A percentile compares a stretch with the other conserved stretches of the same genome.
Evolutionary conservation across 495 filamentous ascomycete genomes (phyloP).

Genomic region (Haplographium delicatum): DNA sequence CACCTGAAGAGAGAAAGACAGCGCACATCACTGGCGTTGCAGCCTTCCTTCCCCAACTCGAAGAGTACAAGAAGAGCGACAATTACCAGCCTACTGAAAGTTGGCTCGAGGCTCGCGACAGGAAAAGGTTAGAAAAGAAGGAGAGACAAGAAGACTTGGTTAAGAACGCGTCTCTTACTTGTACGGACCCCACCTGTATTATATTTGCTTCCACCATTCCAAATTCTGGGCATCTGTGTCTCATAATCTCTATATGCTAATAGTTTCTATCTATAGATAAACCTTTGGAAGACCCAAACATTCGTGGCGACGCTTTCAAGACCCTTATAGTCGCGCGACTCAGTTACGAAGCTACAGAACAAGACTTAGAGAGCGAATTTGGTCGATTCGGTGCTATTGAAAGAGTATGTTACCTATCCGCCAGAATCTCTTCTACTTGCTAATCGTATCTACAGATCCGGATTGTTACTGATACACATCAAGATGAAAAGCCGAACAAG

Average conservation of each 20-base stretch:
- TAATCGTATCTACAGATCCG: slow-evolving; percentile 59
- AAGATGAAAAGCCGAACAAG: slow-evolving; percentile 64
- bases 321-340: slow-evolving; percentile 90
- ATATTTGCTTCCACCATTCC: slow-evolving; percentile 20
- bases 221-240: slow-evolving; percentile 10
- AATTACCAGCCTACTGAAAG: slow-evolving; percentile 84
- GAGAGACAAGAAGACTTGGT: slow-evolving; percentile 55
- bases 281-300: slow-evolving; percentile 72
- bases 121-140: slow-evolving; percentile 73
- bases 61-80: slow-evolving; percentile 63
- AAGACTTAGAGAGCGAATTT: slow-evolving; percentile 92
- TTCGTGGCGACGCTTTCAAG: slow-evolving; percentile 89
- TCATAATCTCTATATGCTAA: slow-evolving; percentile 13
- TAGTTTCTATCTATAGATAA: slow-evolving; percentile 43
- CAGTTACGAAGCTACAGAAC: slow-evolving; percentile 79
- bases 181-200: slow-evolving; percentile 45
- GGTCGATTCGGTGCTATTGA: slow-evolving; percentile 93
- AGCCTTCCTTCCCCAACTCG: slow-evolving; percentile 63
- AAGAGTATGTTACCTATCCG: slow-evolving; percentile 51
- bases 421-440: background rate
- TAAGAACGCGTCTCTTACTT: slow-evolving; percentile 60
- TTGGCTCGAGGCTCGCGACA: slow-evolving; percentile 81
- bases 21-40: slow-evolving; percentile 67
- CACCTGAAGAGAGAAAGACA: slow-evolving; percentile 76
- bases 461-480: slow-evolving; percentile 65